Base-by-base conservation (phyloP, 2,329 filamentous ascomycete genomes). In the Dactylella cylindrospora region DNA sequence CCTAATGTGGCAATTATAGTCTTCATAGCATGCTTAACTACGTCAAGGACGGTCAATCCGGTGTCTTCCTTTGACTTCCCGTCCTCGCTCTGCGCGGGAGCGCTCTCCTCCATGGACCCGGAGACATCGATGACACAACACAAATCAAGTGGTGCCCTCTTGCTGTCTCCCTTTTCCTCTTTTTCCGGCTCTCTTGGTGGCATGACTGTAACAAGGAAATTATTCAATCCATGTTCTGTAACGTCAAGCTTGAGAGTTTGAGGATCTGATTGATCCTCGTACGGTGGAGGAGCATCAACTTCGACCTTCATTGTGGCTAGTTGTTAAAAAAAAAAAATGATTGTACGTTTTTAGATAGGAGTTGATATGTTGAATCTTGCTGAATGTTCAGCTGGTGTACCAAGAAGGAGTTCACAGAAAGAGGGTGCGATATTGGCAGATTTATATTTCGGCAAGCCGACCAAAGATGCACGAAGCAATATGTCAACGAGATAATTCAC, bases 91-190 rank as follows among this genome's bases (percentile, higher is more conserved):
- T 79, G 78, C 0, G 78, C 73, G 0, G 77, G 78, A 0, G 80
- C 80, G 1, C 70, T 66, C 0, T 59, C 46, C 0, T 57, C 44
- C 81, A 84, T 84, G 70, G 80, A 83, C 0, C 73, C 75, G 0
- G 81, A 84, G 10, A 83, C 74, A 67, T 84, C 81, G 49, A 84
- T 82, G 12, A 80, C 80, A 2, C 84, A 74, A 1, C 83, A 80
- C 25, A 84, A 78, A 61, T 84, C 81, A 19, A 64, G 45, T 6
- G 59, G 52, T 7, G 59, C 59, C 3, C 59, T 50, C 36, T 64
- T 64, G 40, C 41, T 49, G 4, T 29, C 25, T 7, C 33, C 38
- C 38, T 64, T 57, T 22, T 64, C 43, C 5, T 19, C 45, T 36
- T 52, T 52, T 25, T 46, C 46, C 13, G 57, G 57, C 38, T 44